Evolutionary conservation across 2,329 filamentous ascomycete genomes (phyloP).

Genomic region (Emergomyces pasteurianus): DNA sequence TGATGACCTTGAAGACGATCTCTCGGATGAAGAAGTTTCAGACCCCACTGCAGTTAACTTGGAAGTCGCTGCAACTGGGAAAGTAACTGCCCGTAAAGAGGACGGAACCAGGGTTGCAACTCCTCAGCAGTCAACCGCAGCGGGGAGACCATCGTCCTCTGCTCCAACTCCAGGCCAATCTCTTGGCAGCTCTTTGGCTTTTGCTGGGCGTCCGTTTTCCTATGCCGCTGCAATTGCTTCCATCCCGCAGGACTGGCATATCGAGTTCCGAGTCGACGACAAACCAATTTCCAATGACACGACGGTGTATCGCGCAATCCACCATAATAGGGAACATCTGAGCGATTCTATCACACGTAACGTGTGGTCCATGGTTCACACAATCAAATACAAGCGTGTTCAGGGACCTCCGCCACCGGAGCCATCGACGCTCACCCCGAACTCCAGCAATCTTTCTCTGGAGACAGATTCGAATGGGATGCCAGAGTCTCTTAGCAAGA

Average conservation of each 20-base stretch:
- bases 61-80: slow-evolving; percentile 75
- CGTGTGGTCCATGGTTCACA: slow-evolving; percentile 82
- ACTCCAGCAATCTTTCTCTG: slow-evolving; percentile 34
- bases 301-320: slow-evolving; percentile 89
- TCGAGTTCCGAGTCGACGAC: slow-evolving; percentile 81
- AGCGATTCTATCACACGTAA: slow-evolving; percentile 61
- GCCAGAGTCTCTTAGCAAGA: slow-evolving; percentile 68
- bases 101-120: slow-evolving; percentile 80
- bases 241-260: slow-evolving; percentile 86
- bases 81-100: slow-evolving; percentile 81
- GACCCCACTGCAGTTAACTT: slow-evolving; percentile 84
- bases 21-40: slow-evolving; percentile 59
- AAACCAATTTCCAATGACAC: slow-evolving; percentile 81
- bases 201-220: slow-evolving; percentile 48
- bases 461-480: slow-evolving; percentile 49
- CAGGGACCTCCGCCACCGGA: slow-evolving; percentile 70
- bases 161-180: slow-evolving; percentile 30
- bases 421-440: slow-evolving; percentile 47
- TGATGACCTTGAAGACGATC: slow-evolving; percentile 79
- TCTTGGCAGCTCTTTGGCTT: slow-evolving; percentile 42
- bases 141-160: slow-evolving; percentile 31
- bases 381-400: slow-evolving; percentile 83
- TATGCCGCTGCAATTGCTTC: slow-evolving; percentile 76
- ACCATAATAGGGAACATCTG: slow-evolving; percentile 50
- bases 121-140: slow-evolving; percentile 51